Evolutionary conservation across 1,284 basidiomycete genomes (phyloP).

Genomic region (Ceratobasidium sp.): DNA sequence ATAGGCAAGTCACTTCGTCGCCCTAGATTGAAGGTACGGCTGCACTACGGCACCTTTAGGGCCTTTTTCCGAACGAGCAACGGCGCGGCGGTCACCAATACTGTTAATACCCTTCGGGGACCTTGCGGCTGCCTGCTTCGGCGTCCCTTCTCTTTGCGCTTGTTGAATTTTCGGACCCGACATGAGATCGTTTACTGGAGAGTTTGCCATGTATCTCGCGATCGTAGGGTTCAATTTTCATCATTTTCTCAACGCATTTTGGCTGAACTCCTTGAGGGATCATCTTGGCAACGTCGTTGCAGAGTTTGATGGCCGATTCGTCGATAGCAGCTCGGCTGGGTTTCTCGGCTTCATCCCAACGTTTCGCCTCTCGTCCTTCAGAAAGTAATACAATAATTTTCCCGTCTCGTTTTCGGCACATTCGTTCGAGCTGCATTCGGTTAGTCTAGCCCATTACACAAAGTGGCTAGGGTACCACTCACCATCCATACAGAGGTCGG

Average conservation of each 20-base stretch:
- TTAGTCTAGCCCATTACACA: conserved; percentile 60
- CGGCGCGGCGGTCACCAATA: conserved; percentile 74
- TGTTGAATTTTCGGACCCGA: conserved; percentile 54
- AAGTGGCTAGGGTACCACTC: conserved; percentile 52
- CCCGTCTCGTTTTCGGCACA: conserved; percentile 94
- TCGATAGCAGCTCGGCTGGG: conserved; percentile 89
- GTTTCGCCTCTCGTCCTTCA: conserved; percentile 89
- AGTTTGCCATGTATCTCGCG: conserved; percentile 63
- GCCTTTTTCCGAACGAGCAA: conserved; percentile 61
- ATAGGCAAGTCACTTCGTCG: too few relatives aligned
- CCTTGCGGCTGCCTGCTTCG: conserved; percentile 72
- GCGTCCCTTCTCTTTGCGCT: conserved; percentile 73
- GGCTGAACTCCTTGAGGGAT: conserved; percentile 85
- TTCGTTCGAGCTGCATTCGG: conserved; percentile 96
- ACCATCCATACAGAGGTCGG: conserved; percentile 98
- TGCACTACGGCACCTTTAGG: too few relatives aligned
- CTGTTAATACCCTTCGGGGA: conserved; percentile 73
- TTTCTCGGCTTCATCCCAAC: conserved; percentile 91
- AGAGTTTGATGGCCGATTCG: conserved; percentile 90
- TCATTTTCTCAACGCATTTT: conserved; percentile 80
- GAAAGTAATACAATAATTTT: conserved; percentile 93
- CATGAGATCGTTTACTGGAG: conserved; percentile 57
- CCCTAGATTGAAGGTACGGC: too few relatives aligned
- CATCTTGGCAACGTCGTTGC: conserved; percentile 89
- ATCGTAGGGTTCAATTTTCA: conserved; percentile 81